Evolutionary conservation across 1,284 basidiomycete species (phyloP).

Genomic region (Sphagnurus paluster): DNA sequence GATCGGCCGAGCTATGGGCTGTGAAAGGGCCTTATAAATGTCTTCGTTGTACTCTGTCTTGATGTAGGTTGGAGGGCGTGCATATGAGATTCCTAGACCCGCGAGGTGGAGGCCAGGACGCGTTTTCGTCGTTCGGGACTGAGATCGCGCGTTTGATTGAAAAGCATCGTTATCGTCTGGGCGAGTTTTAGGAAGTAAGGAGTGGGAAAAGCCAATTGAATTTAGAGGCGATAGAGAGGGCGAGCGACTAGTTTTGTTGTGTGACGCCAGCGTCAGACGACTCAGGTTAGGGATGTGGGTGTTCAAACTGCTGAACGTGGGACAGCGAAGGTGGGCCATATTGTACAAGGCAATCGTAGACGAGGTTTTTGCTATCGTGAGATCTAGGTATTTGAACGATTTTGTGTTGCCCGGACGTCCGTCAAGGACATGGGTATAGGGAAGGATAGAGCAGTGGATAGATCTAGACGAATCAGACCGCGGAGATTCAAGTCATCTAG

Average conservation of each 20-base stretch:
- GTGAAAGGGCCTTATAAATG: neutral
- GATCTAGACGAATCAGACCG: no score
- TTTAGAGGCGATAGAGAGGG: constrained; percentile 24
- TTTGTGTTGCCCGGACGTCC: constrained; percentile 5
- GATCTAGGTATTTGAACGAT: neutral
- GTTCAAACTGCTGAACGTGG: constrained; percentile 16
- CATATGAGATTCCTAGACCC: constrained; percentile 31
- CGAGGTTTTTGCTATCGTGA: neutral
- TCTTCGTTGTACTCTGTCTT: constrained; percentile 10
- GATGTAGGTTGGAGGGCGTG: constrained; percentile 7
- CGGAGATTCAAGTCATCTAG: no score
- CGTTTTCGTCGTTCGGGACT: constrained; percentile 6
- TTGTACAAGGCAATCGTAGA: constrained; percentile 7
- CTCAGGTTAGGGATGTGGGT: constrained; percentile 16
- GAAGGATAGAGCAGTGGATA: neutral
- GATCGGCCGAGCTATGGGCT: neutral
- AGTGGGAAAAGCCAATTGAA: constrained; percentile 14
- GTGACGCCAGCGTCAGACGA: constrained; percentile 29
- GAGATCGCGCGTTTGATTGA: constrained; percentile 29
- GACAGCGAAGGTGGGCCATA: constrained; percentile 16
- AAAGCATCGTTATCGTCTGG: constrained; percentile 25
- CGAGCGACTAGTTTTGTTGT: constrained; percentile 22
- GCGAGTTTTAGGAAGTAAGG: constrained; percentile 14
- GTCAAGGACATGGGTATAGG: constrained; percentile 16
- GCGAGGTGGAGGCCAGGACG: constrained; percentile 19